Evolutionary conservation across 2,329 filamentous ascomycete genomes (phyloP), one percentile per base, ranked within the genome.

Genomic region (Penicillium sp.): DNA sequence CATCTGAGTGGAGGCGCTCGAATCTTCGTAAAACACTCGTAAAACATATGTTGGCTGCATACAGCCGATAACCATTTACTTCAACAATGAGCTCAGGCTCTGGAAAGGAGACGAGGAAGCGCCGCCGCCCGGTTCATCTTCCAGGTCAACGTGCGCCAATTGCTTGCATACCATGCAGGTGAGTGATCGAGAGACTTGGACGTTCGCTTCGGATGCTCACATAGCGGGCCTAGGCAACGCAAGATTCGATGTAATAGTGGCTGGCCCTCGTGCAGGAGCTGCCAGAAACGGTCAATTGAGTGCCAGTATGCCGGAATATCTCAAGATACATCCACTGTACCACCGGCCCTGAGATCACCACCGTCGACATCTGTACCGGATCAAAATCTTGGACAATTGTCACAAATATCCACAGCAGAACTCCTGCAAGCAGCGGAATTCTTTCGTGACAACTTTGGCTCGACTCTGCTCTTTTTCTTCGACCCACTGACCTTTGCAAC

Each of bases 111-210:
- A 35, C 42, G 15, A 55, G 42, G n/a, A 55, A 55, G 20, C 53
- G n/a, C 12, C 53, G 53, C n/a, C 53, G 53, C 35, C 53, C 53
- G n/a, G 41, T 35, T 28, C 53, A 55, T 37, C 41, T 55, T 4
- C 53, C 53, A 1, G 53, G 53, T 31, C 53, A 55, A 37, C 53
- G 53, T 37, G 53, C 53, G 20, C 41, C 53, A 22, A 48, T 55
- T 55, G 53, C 53, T 15, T 55, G 53, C 22, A 55, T 55, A 25
- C 53, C 53, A 12, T 55, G 53, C 20, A 34, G 53, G 53, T 55
- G 12, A 35, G 53, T 37, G 4, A 28, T 20, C 15, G 25, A 15
- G 6, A 28, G 7, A 6, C 14, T 20, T 15, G n/a, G n/a, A 15
- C 35, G 17, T 20, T 25, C n/a, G 4, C 17, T 34, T 14, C 11